phyloP scores from a whole-genome alignment of 768 basidiomycete species.

The Phlegmacium glaucopus region DNA sequence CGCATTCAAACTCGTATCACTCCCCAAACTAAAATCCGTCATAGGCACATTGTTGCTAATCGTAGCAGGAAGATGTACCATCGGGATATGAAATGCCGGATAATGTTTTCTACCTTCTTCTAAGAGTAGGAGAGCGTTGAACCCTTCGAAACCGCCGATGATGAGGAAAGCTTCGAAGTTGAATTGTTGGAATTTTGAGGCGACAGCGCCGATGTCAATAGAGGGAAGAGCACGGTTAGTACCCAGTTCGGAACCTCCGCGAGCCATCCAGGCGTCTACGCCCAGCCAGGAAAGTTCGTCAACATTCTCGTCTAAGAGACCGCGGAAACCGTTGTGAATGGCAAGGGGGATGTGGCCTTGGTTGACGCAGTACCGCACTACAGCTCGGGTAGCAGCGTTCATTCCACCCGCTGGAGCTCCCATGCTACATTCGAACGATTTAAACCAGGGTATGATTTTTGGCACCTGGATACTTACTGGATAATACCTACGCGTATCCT shows the following conservation, averaged over 20 bases:
- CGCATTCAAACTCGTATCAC: slow-evolving; percentile 97
- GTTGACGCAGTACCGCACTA: slow-evolving; percentile 87
- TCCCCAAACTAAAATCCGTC: slow-evolving; percentile 94
- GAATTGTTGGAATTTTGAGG: slow-evolving; percentile 88
- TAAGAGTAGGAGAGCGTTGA: slow-evolving; percentile 72
- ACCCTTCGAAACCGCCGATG: slow-evolving; percentile 97
- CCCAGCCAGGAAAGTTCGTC: slow-evolving; percentile 91
- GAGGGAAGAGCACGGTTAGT: slow-evolving; percentile 91
- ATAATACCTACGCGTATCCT: slow-evolving; percentile 79
- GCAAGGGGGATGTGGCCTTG: slow-evolving; percentile 93
- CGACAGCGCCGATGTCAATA: slow-evolving; percentile 82
- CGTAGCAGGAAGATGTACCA: slow-evolving; percentile 94
- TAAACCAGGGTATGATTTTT: background rate
- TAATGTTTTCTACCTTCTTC: slow-evolving; percentile 81
- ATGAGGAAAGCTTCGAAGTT: slow-evolving; percentile 76
- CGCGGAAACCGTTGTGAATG: slow-evolving; percentile 94
- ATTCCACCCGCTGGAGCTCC: slow-evolving; percentile 98
- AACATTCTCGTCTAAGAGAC: slow-evolving; percentile 86
- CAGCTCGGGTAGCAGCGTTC: slow-evolving; percentile 96
- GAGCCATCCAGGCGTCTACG: slow-evolving; percentile 94
- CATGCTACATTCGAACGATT: slow-evolving; percentile 48
- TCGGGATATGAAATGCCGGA: slow-evolving; percentile 91
- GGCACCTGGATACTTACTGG: slow-evolving; percentile 54
- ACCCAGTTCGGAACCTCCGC: slow-evolving; percentile 96
- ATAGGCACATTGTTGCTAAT: slow-evolving; percentile 98